Percentiles rank a stretch among this genome's conserved stretches.
Conservation (phyloP, 495 filamentous ascomycete genomes). For the Aspergillus sclerotioniger region DNA sequence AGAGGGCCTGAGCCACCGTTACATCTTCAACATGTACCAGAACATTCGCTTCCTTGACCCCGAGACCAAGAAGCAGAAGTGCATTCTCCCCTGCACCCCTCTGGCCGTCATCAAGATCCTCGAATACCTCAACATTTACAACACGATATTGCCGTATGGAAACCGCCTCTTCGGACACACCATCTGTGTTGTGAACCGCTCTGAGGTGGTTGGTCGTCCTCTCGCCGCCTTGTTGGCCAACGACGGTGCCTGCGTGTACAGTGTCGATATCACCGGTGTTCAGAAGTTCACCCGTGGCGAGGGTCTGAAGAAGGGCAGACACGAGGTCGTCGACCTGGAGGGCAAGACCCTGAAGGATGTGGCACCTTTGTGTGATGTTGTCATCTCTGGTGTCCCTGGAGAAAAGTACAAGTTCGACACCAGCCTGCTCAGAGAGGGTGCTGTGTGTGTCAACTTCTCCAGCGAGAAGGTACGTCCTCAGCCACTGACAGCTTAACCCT, state of each 20-base stretch:
- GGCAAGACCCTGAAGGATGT: slow-evolving; percentile 75
- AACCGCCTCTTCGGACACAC: slow-evolving; percentile 89
- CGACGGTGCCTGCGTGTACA: slow-evolving; percentile 93
- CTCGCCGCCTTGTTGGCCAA: slow-evolving; percentile 94
- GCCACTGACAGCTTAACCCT: background rate
- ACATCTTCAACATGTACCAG: slow-evolving; percentile 99
- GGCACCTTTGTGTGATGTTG: slow-evolving; percentile 83
- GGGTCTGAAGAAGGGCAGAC: slow-evolving; percentile 75
- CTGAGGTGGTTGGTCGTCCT: slow-evolving; percentile 91
- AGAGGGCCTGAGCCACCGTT: slow-evolving; percentile 88
- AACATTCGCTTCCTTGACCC: slow-evolving; percentile 91
- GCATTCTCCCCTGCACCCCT: slow-evolving; percentile 91
- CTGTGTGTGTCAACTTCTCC: slow-evolving; percentile 96
- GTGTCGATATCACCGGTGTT: slow-evolving; percentile 87
- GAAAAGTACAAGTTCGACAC: slow-evolving; percentile 85
- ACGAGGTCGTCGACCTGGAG: slow-evolving; percentile 78
- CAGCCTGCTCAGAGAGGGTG: slow-evolving; percentile 77
- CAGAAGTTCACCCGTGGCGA: slow-evolving; percentile 86
- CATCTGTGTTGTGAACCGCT: slow-evolving; percentile 91
- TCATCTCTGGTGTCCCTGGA: slow-evolving; percentile 89
- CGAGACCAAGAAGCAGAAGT: slow-evolving; percentile 73
- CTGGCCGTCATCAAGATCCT: slow-evolving; percentile 94
- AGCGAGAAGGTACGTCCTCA: slow-evolving; percentile 66
- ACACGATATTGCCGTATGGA: slow-evolving; percentile 89
- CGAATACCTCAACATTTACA: slow-evolving; percentile 93